Base-by-base conservation (phyloP, 257 asterid genomes). In the Fraxinus quadrangulata region DNA sequence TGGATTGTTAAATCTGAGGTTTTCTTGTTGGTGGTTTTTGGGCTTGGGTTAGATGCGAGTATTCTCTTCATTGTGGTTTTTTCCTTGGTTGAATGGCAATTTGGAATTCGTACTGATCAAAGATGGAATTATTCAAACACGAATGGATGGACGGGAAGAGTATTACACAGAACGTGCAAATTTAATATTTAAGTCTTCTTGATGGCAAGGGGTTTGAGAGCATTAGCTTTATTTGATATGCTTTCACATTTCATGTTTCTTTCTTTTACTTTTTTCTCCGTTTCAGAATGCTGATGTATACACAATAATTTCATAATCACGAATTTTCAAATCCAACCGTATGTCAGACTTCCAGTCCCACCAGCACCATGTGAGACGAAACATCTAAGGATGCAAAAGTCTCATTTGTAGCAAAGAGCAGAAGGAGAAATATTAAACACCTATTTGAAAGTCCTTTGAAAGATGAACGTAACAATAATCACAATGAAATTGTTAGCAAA, bases 401-500 rank as follows among this genome's bases (percentile, higher is more conserved):
- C 26, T 13, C 12, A 4, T 39, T 34, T 8, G 47, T 34, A 33
- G 26, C 36, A 56, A 66, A 42, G 21, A 31, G 59, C 7, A 71
- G 61, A 19, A 40, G 23, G 73, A 28, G 33, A 13, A 3, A 63
- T 23, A 63, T 24, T 11, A 21, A 17, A 39, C 47, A 70, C 33
- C n/a, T 49, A 42, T 26, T 77, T 16, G 10, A 80, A 34, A 63
- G 73, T 33, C 36, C 39, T 51, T 59, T 33, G 31, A 21, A 54
- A 71, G 68, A 78, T 74, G 56, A 37, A 74, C 31, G 78, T 10
- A 33, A 69, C 56, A 71, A 79, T 63, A 36, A 26, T 36, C 54
- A 2, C 9, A 76, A 77, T 8, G 71, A 49, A 75, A 75, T 47
- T 71, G 71, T 12, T 70, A 74, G 47, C 49, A 77, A 73, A 71